A percentile compares a stretch with the other conserved stretches of the same genome.
Conservation (phyloP, 1,284 basidiomycete genomes). For the Serendipita sp. region DNA sequence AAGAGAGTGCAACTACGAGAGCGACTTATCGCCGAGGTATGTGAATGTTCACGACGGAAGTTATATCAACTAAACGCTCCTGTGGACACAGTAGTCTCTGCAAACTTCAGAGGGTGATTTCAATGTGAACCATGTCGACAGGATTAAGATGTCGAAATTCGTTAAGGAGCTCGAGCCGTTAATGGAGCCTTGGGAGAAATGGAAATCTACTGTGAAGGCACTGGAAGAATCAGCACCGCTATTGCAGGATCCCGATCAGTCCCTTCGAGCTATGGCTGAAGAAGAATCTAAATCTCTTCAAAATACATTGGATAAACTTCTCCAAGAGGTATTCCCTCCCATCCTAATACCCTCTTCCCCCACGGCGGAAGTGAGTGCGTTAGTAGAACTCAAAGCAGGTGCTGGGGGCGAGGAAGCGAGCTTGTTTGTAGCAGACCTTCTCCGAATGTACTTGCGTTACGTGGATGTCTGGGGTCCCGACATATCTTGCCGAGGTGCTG, state of each 20-base stretch:
- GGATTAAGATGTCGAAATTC: constrained; percentile 30
- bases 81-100: no score
- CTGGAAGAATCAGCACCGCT: constrained; percentile 48
- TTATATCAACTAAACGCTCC: not conserved
- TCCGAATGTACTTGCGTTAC: constrained; percentile 73
- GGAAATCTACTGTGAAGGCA: constrained; percentile 31
- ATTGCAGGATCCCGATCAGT: constrained; percentile 60
- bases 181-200: constrained; percentile 35
- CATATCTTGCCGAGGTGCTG: not conserved
- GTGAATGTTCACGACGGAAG: constrained; percentile 20
- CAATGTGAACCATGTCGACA: constrained; percentile 18
- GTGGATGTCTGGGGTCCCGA: constrained; percentile 26
- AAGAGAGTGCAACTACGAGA: constrained; percentile 20
- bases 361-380: constrained; percentile 44
- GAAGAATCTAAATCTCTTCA: constrained; percentile 52
- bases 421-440: constrained; percentile 67
- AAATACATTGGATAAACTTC: constrained; percentile 31
- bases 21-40: constrained; percentile 20
- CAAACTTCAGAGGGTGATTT: not conserved
- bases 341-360: constrained; percentile 59
- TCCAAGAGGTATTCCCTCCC: constrained; percentile 45
- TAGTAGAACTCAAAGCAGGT: constrained; percentile 85
- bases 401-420: constrained; percentile 85
- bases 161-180: constrained; percentile 41
- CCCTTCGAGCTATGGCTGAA: constrained; percentile 60